phyloP scores from a whole-genome alignment of 2,329 filamentous ascomycete genomes.

The Sporothrix schenckii region DNA sequence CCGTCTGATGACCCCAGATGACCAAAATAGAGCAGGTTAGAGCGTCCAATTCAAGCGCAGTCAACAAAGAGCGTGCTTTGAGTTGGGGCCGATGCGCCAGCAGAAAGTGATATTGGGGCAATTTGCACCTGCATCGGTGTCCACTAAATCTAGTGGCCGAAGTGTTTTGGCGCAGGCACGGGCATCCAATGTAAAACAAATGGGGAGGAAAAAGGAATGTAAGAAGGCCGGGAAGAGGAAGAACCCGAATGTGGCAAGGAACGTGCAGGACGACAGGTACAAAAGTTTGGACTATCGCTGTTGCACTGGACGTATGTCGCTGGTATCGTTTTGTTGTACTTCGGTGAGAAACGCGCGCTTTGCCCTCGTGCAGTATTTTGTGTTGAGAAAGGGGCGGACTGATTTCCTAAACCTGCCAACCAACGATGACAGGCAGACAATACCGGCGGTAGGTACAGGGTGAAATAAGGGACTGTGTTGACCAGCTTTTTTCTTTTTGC shows the following conservation, averaged over 20 bases:
- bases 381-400: constrained; percentile 11
- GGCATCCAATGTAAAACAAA: constrained; percentile 13
- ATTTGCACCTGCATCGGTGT: constrained; percentile 32
- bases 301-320: neutral
- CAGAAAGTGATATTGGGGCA: constrained; percentile 28
- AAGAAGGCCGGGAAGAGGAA: neutral
- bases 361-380: neutral
- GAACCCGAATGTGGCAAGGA: neutral
- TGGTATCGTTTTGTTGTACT: neutral
- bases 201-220: neutral
- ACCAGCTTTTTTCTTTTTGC: neutral
- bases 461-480: neutral
- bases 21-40: constrained; percentile 23
- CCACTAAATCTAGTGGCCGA: constrained; percentile 22
- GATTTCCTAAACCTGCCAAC: neutral
- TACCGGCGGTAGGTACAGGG: neutral
- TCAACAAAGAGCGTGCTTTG: constrained; percentile 7
- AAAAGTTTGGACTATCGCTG: neutral
- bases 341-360: neutral
- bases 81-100: constrained; percentile 23
- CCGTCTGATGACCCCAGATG: constrained; percentile 8
- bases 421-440: neutral
- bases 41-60: constrained; percentile 20
- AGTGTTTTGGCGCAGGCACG: constrained; percentile 6
- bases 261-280: neutral